These are phyloP conservation scores for Phytophthora aleatoria DNA, from an alignment of 352 stramenopile species.

Conservation along the genomic window DNA sequence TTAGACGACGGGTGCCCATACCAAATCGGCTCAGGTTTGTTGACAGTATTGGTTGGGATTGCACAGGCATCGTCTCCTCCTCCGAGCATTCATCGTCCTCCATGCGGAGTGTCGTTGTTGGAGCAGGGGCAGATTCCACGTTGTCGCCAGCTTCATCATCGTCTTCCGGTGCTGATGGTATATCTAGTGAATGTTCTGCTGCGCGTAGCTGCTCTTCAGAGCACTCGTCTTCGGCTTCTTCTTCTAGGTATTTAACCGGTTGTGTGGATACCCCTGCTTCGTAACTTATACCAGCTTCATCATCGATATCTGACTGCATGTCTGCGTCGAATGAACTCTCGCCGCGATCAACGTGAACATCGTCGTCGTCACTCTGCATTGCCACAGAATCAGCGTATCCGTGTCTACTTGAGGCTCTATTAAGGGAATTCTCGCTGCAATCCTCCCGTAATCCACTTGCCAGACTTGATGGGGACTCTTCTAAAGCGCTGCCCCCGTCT, in stretches of 20 bases:
- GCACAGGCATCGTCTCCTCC: slow-evolving; percentile 26
- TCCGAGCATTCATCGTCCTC: slow-evolving; percentile 24
- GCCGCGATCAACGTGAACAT: slow-evolving; percentile 1
- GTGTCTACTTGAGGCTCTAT: not conserved
- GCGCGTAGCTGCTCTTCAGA: slow-evolving; percentile 31
- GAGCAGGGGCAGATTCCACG: not conserved
- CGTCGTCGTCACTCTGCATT: slow-evolving; percentile 5
- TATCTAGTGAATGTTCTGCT: slow-evolving; percentile 12
- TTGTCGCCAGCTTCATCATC: slow-evolving; percentile 1
- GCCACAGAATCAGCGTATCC: not conserved
- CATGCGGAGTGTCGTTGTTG: slow-evolving; percentile 11
- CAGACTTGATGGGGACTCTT: slow-evolving; percentile 5
- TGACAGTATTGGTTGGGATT: slow-evolving; percentile 4
- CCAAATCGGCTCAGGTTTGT: slow-evolving; percentile 17
- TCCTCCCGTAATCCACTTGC: not conserved
- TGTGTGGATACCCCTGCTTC: slow-evolving; percentile 2
- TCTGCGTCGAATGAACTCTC: slow-evolving; percentile 26
- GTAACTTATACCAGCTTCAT: slow-evolving; percentile 1
- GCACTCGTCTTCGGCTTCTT: slow-evolving; percentile 16
- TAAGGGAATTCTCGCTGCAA: not conserved
- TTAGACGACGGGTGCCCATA: slow-evolving; percentile 8
- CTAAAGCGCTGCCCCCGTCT: not conserved
- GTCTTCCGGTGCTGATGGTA: not conserved
- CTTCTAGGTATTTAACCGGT: slow-evolving; percentile 2
- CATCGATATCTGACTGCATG: slow-evolving; percentile 6